Evolutionary conservation across 306 rosid genomes (phyloP).

Genomic region (Begonia fuchsioides): DNA sequence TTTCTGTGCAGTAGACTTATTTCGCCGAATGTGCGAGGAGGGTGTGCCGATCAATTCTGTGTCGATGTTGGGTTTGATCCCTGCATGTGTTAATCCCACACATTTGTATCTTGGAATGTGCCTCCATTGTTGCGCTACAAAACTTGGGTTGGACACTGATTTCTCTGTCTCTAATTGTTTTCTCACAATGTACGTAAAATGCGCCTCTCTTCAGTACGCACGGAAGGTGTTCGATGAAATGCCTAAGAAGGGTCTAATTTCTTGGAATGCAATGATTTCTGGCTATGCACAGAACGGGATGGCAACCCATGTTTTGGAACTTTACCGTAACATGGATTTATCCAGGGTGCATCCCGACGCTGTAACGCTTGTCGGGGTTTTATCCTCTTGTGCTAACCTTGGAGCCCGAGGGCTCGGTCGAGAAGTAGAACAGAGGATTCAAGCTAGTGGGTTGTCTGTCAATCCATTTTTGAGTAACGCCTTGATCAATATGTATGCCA

Average conservation of each 20-base stretch:
- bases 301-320: conserved; percentile 50
- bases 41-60: conserved; percentile 31
- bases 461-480: conserved; percentile 32
- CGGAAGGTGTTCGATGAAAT: conserved; percentile 45
- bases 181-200: conserved; percentile 65
- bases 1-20: conserved; percentile 28
- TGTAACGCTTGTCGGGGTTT: conserved; percentile 34
- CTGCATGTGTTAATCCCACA: conserved; percentile 29
- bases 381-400: conserved; percentile 40
- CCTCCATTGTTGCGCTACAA: conserved; percentile 33
- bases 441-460: conserved; percentile 14
- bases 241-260: conserved; percentile 48
- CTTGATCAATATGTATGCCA: conserved; percentile 33
- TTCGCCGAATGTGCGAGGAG: conserved; percentile 38
- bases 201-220: conserved; percentile 47
- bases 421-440: conserved; percentile 19
- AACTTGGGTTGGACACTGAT: conserved; percentile 36
- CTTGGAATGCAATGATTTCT: conserved; percentile 88
- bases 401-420: too few species aligned
- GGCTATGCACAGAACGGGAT: conserved; percentile 75
- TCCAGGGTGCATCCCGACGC: conserved; percentile 22
- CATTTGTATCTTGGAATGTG: conserved; percentile 33
- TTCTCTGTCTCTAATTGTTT: conserved; percentile 52
- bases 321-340: conserved; percentile 28
- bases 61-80: conserved; percentile 60